Conservation (phyloP, 2,329 filamentous ascomycete genomes). For the Ceratocystis cacaofunesta region DNA sequence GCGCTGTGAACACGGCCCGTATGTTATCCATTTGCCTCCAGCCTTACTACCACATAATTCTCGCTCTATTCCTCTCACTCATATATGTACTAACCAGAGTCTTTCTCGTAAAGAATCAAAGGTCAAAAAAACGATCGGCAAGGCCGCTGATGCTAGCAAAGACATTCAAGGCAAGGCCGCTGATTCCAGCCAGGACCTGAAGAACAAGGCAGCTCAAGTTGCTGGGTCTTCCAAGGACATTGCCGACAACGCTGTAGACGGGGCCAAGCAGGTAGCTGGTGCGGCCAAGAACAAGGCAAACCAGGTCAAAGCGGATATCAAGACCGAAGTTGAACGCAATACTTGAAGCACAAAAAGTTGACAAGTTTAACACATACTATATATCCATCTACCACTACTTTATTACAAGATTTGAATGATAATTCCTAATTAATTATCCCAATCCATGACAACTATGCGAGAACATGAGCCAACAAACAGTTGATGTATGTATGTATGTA, state of each 20-base stretch:
- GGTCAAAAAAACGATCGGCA: slow-evolving; percentile 24
- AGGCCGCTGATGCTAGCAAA: slow-evolving; percentile 25
- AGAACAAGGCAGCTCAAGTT: slow-evolving; percentile 21
- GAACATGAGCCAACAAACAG: background rate
- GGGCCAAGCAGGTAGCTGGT: slow-evolving; percentile 32
- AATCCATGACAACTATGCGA: background rate
- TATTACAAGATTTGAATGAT: background rate
- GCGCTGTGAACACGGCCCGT: slow-evolving; percentile 45
- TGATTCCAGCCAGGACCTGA: slow-evolving; percentile 28
- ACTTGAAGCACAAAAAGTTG: slow-evolving; percentile 19
- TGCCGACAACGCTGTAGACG: slow-evolving; percentile 22
- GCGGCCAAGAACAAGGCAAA: slow-evolving; percentile 27
- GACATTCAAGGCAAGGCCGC: slow-evolving; percentile 28
- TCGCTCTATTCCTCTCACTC: background rate
- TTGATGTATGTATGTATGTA: too few species aligned
- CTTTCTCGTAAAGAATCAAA: slow-evolving; percentile 14
- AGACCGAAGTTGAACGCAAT: slow-evolving; percentile 24
- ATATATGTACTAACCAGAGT: background rate
- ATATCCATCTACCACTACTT: background rate
- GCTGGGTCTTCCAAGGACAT: slow-evolving; percentile 26
- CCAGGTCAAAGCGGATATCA: slow-evolving; percentile 29
- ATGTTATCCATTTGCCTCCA: slow-evolving; percentile 22
- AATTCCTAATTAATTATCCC: background rate
- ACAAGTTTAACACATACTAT: slow-evolving; percentile 12
- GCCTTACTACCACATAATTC: background rate